phyloP scores from a whole-genome alignment of 2,329 filamentous ascomycete species.

The Colletotrichum tofieldiae region DNA sequence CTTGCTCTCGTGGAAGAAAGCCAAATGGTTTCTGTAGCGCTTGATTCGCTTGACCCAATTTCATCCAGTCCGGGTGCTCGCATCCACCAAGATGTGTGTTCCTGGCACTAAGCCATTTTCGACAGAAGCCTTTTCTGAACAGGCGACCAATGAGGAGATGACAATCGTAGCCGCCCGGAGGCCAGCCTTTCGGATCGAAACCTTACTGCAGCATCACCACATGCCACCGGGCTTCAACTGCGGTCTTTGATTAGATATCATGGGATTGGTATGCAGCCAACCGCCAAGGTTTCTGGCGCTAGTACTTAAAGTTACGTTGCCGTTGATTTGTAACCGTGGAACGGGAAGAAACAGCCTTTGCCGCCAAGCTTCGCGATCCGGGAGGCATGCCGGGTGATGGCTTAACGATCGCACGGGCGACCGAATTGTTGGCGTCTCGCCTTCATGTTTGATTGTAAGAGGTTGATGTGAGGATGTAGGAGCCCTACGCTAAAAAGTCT shows the following conservation, averaged over 20 bases:
- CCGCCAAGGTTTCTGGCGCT: background rate
- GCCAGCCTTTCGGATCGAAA: constrained; percentile 3
- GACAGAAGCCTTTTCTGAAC: background rate
- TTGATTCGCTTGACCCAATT: constrained; percentile 4
- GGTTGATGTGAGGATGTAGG: background rate
- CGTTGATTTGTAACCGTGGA: background rate
- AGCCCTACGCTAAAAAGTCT: background rate
- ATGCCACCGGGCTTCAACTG: constrained; percentile 4
- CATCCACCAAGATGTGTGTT: constrained; percentile 15
- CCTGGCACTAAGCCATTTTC: constrained; percentile 17
- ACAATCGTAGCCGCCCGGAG: constrained; percentile 20
- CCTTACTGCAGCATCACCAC: constrained; percentile 17
- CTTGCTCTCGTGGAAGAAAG: background rate
- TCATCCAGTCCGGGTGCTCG: constrained; percentile 3
- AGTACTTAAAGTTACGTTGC: constrained; percentile 13
- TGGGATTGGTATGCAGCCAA: background rate
- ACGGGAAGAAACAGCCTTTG: constrained; percentile 7
- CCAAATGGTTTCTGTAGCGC: constrained; percentile 13
- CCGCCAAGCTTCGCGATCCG: constrained; percentile 11
- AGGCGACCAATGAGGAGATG: constrained; percentile 11
- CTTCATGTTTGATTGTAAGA: constrained; percentile 12
- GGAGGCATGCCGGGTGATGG: background rate
- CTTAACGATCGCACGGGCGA: background rate
- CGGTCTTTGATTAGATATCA: constrained; percentile 3
- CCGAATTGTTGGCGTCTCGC: constrained; percentile 22